Evolutionary conservation across 345 rosid genomes (phyloP).

Genomic region (Bruguiera sexangula): DNA sequence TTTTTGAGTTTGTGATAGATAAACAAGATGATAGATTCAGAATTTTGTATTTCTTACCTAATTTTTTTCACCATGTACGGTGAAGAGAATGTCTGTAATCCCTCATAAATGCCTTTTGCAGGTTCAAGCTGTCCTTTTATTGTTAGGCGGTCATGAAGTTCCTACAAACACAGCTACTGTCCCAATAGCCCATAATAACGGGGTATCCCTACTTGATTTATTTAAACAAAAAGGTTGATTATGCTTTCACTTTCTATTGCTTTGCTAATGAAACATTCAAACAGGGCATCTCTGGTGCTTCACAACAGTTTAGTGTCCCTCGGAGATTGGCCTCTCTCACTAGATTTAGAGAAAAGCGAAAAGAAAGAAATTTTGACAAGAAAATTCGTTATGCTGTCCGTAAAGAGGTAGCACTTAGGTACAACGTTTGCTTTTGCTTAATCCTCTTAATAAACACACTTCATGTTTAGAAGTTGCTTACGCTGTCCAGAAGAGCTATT

Average conservation of each 20-base stretch:
- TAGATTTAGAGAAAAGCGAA: constrained; percentile 62
- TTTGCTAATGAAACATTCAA: constrained; percentile 24
- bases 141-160: constrained; percentile 57
- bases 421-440: not conserved
- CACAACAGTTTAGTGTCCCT: constrained; percentile 55
- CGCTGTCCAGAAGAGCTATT: too few species aligned
- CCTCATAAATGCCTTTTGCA: constrained; percentile 13
- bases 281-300: constrained; percentile 51
- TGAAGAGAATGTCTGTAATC: not conserved
- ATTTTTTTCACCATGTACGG: too few species aligned
- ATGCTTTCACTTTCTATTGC: not conserved
- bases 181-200: constrained; percentile 35
- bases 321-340: constrained; percentile 57
- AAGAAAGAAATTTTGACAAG: constrained; percentile 64
- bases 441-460: too few species aligned
- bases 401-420: constrained; percentile 69
- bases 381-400: constrained; percentile 64
- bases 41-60: too few species aligned
- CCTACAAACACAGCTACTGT: constrained; percentile 38
- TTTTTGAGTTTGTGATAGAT: too few species aligned
- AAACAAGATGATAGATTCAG: too few species aligned
- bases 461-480: too few species aligned
- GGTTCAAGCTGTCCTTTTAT: constrained; percentile 66
- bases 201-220: constrained; percentile 19
- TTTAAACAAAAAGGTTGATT: not conserved